Base-by-base conservation (phyloP, 225 moss, liverwort and hornwort genomes). In the Marchantia paleacea region DNA sequence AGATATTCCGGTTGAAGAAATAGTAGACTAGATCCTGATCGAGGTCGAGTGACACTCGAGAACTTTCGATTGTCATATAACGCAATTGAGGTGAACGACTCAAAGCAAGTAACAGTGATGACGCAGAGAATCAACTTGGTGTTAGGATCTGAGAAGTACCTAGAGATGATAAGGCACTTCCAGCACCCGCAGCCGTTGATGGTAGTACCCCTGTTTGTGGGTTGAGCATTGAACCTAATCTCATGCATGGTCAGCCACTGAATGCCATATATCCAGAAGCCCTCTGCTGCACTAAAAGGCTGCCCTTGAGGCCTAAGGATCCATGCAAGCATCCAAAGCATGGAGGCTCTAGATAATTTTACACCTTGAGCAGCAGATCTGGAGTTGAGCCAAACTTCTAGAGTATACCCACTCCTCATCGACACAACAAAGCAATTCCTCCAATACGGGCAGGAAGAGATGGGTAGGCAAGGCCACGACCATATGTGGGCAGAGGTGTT, bases 161-260 rank as follows among this genome's bases (percentile, higher is more conserved):
- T 89, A 95, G 72, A 64, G 95, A 84, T 82, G 95, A 85, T 80
- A 93, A 86, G 82, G 90, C 90, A 88, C 80, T 92, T 87, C 93
- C 93, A 81, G 67, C 76, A 89, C 91, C 87, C 15, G 88, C 80
- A 84, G 87, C 86, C 85, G 90, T 84, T 93, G 93, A 89, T 81
- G 93, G 83, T 86, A 97, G 72, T 54, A 92, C 92, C 81, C 92
- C 90, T 85, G 86, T 85, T 86, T 95, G 91, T 86, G 97, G 88
- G 90, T 94, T 93, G 89, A 97, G 86, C 83, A 90, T 90, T 78
- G 91, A 89, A 92, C 94, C 97, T 97, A 94, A 83, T 92, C 83
- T 92, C 91, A 92, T 72, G 82, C 85, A 94, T 79, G 86, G 84
- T 93, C 90, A 91, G 93, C 88, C 85, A 97, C 86, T 89, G 87